A percentile compares a stretch with the other conserved stretches of the same genome.
These are phyloP conservation scores for Neofusicoccum cordaticola DNA, from an alignment of 2,329 filamentous ascomycete genomes.

Conservation along the genomic window DNA sequence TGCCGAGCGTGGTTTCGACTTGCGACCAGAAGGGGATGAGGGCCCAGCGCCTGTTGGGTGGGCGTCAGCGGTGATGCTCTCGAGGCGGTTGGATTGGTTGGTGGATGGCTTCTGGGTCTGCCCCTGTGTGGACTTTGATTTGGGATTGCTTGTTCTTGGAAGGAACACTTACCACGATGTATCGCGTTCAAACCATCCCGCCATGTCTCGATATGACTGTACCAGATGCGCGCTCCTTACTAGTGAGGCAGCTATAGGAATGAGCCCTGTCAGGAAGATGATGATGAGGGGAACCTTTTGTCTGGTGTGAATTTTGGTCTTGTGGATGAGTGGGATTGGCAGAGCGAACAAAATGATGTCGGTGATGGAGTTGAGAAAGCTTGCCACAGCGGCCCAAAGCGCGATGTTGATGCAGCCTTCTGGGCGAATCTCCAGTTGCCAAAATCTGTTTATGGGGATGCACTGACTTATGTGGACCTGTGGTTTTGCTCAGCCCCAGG, in stretches of 20 bases:
- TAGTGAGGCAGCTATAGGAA: neutral
- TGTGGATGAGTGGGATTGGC: neutral
- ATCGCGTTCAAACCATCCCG: neutral
- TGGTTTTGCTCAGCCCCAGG: no score
- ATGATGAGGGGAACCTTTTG: neutral
- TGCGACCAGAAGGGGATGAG: constrained; percentile 14
- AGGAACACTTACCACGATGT: neutral
- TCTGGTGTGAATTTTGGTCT: neutral
- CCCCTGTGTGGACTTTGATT: no score
- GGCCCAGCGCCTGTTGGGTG: constrained; percentile 4
- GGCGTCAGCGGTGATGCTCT: neutral
- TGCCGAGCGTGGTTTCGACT: constrained; percentile 8
- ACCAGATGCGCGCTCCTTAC: neutral
- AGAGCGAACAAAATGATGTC: neutral
- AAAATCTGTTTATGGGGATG: neutral
- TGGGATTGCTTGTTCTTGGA: neutral
- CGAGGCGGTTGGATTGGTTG: neutral
- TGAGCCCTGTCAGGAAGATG: neutral
- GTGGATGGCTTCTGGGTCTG: no score
- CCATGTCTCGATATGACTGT: neutral
- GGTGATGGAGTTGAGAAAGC: neutral
- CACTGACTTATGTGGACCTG: constrained; percentile 9
- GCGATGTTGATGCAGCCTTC: constrained; percentile 3
- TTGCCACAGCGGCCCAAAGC: neutral
- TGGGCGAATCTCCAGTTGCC: neutral